These are phyloP conservation scores for Apophysomyces variabilis DNA, from an alignment of 371 early-diverging fungal genomes.

Conservation along the genomic window DNA sequence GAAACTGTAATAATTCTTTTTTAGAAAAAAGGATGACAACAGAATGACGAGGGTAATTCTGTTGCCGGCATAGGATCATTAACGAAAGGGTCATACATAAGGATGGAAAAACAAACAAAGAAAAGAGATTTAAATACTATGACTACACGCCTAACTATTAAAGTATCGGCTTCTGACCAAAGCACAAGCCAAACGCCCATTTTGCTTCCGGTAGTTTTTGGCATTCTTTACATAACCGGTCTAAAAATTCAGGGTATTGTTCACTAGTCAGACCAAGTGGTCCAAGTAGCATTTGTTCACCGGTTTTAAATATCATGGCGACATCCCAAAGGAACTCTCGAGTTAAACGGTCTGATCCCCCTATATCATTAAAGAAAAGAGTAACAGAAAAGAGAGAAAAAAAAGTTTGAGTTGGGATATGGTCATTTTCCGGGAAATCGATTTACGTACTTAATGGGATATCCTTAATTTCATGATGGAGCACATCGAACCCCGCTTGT, in stretches of 20 bases:
- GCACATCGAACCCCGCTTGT: conserved; percentile 33
- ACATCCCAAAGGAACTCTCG: conserved; percentile 29
- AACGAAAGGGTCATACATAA: background rate
- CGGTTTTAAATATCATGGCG: conserved; percentile 19
- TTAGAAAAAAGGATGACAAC: too few species aligned
- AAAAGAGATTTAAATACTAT: too few species aligned
- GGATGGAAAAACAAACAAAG: too few species aligned
- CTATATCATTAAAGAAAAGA: conserved; percentile 9
- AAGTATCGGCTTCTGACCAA: conserved; percentile 18
- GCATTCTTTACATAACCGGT: conserved; percentile 21
- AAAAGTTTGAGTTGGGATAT: background rate
- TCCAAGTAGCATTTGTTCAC: conserved; percentile 26
- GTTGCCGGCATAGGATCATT: conserved; percentile 5
- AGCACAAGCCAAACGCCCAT: conserved; percentile 20
- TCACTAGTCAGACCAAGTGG: conserved; percentile 24
- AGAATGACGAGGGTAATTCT: too few species aligned
- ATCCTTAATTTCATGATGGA: conserved; percentile 27
- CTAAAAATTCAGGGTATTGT: conserved; percentile 21
- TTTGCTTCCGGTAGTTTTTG: conserved; percentile 21
- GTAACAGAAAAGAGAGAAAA: background rate
- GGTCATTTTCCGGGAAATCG: background rate
- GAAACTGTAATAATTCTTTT: too few species aligned
- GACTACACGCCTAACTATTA: background rate
- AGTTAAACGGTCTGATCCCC: conserved; percentile 20
- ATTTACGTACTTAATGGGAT: conserved; percentile 17